Conservation (phyloP, 106 monocot species). For the Dioscorea dumetorum region DNA sequence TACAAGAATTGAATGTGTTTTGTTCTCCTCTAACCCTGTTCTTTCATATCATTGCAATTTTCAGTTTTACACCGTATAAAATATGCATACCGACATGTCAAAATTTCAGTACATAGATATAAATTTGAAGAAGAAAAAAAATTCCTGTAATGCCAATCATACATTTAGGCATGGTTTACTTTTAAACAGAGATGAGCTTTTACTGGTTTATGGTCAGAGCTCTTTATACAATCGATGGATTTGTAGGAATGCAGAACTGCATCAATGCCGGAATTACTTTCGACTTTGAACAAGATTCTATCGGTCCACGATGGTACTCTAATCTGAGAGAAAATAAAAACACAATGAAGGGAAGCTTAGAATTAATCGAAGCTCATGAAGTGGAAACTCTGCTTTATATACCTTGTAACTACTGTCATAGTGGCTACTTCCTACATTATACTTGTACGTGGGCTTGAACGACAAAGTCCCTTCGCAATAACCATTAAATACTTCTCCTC, state of each 20-base stretch:
- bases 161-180: background rate
- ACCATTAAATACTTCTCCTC: slow-evolving; percentile 43
- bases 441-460: slow-evolving; percentile 58
- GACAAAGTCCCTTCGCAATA: slow-evolving; percentile 43
- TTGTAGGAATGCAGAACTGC: slow-evolving; percentile 33
- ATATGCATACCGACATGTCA: too few species aligned
- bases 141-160: too few species aligned
- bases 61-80: too few species aligned
- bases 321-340: slow-evolving; percentile 16
- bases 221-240: slow-evolving; percentile 14
- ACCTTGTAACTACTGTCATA: slow-evolving; percentile 60
- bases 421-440: slow-evolving; percentile 35
- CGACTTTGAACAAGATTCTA: slow-evolving; percentile 49
- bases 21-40: too few species aligned
- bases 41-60: too few species aligned
- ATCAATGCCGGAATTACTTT: slow-evolving; percentile 26
- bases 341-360: too few species aligned
- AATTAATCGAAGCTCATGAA: too few species aligned
- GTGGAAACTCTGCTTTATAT: too few species aligned
- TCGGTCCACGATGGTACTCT: slow-evolving; percentile 63
- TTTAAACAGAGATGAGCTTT: slow-evolving; percentile 44
- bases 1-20: too few species aligned
- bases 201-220: slow-evolving; percentile 49
- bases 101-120: too few species aligned
- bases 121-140: too few species aligned